Evolutionary conservation across 1,139 yeast species (phyloP).

Genomic region (Hansenula sp.): DNA sequence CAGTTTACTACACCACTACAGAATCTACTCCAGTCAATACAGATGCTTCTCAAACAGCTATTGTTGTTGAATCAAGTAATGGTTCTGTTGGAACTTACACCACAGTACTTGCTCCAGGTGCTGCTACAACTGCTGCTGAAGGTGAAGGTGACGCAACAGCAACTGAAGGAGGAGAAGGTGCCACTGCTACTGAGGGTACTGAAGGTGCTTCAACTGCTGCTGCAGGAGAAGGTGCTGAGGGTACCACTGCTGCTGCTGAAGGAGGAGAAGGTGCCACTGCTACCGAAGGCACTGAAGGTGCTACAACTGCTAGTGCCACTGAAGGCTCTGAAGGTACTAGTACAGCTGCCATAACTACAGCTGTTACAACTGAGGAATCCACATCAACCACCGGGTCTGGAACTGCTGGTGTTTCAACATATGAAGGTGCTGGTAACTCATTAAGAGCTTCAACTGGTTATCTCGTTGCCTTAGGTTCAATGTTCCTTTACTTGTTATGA

Average conservation of each 20-base stretch:
- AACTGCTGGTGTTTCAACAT: not conserved
- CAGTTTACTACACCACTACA: not conserved
- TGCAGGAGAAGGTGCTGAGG: not conserved
- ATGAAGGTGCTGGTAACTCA: not conserved
- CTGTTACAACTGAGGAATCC: not conserved
- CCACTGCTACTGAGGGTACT: not conserved
- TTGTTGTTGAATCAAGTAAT: not conserved
- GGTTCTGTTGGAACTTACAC: not conserved
- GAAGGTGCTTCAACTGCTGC: not conserved
- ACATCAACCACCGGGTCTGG: not conserved
- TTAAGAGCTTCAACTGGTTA: conserved; percentile 1
- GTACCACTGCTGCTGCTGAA: not conserved
- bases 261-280: not conserved
- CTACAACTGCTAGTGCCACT: not conserved
- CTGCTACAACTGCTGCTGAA: not conserved
- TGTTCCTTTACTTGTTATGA: not conserved
- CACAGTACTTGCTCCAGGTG: not conserved
- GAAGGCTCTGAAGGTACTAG: not conserved
- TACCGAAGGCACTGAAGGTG: not conserved
- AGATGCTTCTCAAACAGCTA: not conserved
- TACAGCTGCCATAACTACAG: not conserved
- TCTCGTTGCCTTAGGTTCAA: not conserved
- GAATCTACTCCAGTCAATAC: not conserved
- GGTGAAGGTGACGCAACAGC: too few relatives aligned
- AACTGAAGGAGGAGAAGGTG: not conserved